phyloP scores from a whole-genome alignment of 106 monocot species.

The Iris macrosiphon region DNA sequence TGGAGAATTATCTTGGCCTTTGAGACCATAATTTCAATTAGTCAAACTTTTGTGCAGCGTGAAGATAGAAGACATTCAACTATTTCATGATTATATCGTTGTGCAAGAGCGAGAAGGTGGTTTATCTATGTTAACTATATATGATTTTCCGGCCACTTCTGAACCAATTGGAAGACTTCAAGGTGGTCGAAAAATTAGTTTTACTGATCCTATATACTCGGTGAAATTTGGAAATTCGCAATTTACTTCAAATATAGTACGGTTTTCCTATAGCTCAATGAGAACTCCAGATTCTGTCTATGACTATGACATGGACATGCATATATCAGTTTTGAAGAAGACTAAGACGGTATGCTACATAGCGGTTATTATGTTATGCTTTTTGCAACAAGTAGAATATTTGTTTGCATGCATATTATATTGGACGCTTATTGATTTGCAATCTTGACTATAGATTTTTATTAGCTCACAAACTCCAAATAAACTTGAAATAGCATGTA shows the following conservation, averaged over 20 bases:
- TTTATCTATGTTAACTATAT: conserved; percentile 42
- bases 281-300: conserved; percentile 52
- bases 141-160: conserved; percentile 43
- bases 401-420: too few species aligned
- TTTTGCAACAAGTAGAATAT: too few species aligned
- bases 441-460: too few species aligned
- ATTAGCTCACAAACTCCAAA: too few species aligned
- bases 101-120: conserved; percentile 64
- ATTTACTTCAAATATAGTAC: conserved; percentile 47
- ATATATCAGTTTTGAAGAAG: conserved; percentile 59
- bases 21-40: too few species aligned
- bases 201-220: conserved; percentile 59
- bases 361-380: background rate
- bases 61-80: conserved; percentile 49
- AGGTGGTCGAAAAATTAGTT: conserved; percentile 30
- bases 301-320: conserved; percentile 62
- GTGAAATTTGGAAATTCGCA: conserved; percentile 42
- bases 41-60: too few species aligned
- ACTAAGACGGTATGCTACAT: conserved; percentile 31
- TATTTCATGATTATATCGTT: conserved; percentile 49
- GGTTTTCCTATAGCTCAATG: conserved; percentile 66
- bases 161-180: conserved; percentile 33
- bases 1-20: too few species aligned
- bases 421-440: too few species aligned
- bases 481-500: too few species aligned